Evolutionary conservation across 495 filamentous ascomycete genomes (phyloP), one percentile per base, ranked within the genome.

Genomic region (Apiosordaria backusii): DNA sequence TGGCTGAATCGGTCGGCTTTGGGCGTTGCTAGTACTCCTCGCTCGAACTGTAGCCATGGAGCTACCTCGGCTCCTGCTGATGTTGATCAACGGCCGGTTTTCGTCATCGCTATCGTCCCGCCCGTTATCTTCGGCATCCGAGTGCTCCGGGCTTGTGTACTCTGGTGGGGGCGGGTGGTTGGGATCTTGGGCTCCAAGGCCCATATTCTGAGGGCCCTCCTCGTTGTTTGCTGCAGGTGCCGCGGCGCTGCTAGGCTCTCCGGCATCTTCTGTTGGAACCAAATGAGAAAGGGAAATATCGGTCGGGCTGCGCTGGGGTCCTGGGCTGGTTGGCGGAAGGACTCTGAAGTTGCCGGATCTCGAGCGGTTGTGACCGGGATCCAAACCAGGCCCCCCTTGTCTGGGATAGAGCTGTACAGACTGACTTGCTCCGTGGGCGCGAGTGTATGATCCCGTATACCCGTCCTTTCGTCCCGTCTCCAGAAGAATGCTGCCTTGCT

Each of bases 401-500:
- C 73, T 67, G 6, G 71, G 68, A 62, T 76, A 83, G 9, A 77
- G 70, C 57, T 79, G 76, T 50, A 76, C 76, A 1, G 84, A 83
- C 59, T 83, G 81, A 58, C 79, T 78, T 63, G 81, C 79, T 10
- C 70, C 66, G 45, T 86, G 82, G 4, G 81, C 84, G 66, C 73
- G 88, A 79, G 62, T 84, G 79, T 74, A 86, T 79, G 68, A 84
- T 72, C 67, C 83, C 68, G 77, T 85, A 82, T 76, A 93, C 83
- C 70, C 91, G 77, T 83, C 81, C 67, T 83, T 83, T 50, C 75
- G 73, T 19, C 93, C 93, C 0, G 92, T 88, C 74, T 97, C 96
- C 6, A 99, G 87, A 7, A 99, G 79, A 63, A 99, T 97, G 71
- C 92, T 96, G 62, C 95, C 95, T 75, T 96, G 92, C 77, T 97